phyloP scores from a whole-genome alignment of 805 yeast genomes.

The Lipomyces yamanashiensis region DNA sequence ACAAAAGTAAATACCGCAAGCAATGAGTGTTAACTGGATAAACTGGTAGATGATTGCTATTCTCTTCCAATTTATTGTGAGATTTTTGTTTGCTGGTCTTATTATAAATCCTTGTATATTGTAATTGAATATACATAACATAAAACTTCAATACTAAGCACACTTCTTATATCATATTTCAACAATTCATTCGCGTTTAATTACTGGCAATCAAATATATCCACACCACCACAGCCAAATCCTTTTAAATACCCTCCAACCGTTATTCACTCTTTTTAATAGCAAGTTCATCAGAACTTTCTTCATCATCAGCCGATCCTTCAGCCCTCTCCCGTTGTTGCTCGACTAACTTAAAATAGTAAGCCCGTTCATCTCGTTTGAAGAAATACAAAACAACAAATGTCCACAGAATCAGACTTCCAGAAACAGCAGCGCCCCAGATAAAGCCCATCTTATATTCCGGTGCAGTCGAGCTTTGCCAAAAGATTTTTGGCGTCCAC shows the following conservation, averaged over 20 bases:
- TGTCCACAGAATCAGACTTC: constrained; percentile 35
- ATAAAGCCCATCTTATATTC: constrained; percentile 40
- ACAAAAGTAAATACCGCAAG: too few relatives aligned
- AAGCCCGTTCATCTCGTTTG: constrained; percentile 53
- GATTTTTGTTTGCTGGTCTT: too few relatives aligned
- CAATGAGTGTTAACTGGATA: too few relatives aligned
- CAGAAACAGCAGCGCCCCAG: constrained; percentile 38
- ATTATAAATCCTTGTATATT: too few relatives aligned
- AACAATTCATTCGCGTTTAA: too few relatives aligned
- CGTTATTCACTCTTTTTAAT: not conserved
- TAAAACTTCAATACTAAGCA: too few relatives aligned
- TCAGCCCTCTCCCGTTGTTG: not conserved
- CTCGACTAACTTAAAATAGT: constrained; percentile 17
- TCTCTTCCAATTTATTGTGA: too few relatives aligned
- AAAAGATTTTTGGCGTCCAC: constrained; percentile 56
- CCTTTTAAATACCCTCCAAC: not conserved
- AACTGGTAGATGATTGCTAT: too few relatives aligned
- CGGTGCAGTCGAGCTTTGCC: constrained; percentile 45
- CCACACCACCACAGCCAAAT: too few relatives aligned
- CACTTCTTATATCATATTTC: too few relatives aligned
- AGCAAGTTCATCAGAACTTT: not conserved
- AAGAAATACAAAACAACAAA: constrained; percentile 55
- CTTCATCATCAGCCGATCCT: constrained; percentile 1
- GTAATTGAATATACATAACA: too few relatives aligned
- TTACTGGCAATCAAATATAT: too few relatives aligned